Evolutionary conservation across 75 land plant genomes (phyloP).

Genomic region (Pinus albicaulis): DNA sequence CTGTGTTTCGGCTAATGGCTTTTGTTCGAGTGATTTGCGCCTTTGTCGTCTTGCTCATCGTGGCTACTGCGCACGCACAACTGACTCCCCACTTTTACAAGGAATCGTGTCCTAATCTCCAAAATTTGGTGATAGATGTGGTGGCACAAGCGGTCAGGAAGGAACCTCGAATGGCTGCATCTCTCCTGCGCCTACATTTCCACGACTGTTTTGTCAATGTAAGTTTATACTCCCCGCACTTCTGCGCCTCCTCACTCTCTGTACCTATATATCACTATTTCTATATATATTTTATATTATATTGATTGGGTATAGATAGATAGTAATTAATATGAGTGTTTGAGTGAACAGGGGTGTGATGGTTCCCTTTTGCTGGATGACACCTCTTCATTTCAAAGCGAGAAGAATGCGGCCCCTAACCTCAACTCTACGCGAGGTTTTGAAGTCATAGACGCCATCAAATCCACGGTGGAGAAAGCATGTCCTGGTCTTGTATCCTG

Average conservation of each 20-base stretch:
- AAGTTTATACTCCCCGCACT: too few relatives aligned
- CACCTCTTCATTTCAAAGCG: constrained; percentile 3
- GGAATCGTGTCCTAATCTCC: not conserved
- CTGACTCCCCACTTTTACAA: not conserved
- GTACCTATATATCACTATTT: too few relatives aligned
- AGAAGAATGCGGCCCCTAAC: constrained; percentile 23
- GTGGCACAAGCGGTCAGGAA: not conserved
- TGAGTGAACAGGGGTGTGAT: constrained; percentile 26
- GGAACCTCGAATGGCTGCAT: constrained; percentile 3
- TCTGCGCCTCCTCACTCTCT: too few relatives aligned
- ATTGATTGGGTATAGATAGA: too few relatives aligned
- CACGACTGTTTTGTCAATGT: constrained; percentile 5
- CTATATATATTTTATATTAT: too few relatives aligned
- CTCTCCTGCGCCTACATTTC: constrained; percentile 8
- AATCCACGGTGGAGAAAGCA: constrained; percentile 17
- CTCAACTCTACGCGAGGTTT: constrained; percentile 16
- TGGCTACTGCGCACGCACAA: not conserved
- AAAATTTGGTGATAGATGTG: not conserved
- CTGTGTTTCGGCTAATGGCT: too few relatives aligned
- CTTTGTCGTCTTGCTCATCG: too few relatives aligned
- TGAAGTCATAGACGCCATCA: constrained; percentile 23
- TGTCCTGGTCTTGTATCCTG: constrained; percentile 23
- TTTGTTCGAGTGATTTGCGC: too few relatives aligned
- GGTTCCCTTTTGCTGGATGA: constrained; percentile 27
- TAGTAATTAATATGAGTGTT: too few relatives aligned